Percentiles rank a stretch among this genome's conserved stretches.
These are phyloP conservation scores for Cenococcum geophilum DNA, from an alignment of 495 filamentous ascomycete genomes.

Conservation along the genomic window DNA sequence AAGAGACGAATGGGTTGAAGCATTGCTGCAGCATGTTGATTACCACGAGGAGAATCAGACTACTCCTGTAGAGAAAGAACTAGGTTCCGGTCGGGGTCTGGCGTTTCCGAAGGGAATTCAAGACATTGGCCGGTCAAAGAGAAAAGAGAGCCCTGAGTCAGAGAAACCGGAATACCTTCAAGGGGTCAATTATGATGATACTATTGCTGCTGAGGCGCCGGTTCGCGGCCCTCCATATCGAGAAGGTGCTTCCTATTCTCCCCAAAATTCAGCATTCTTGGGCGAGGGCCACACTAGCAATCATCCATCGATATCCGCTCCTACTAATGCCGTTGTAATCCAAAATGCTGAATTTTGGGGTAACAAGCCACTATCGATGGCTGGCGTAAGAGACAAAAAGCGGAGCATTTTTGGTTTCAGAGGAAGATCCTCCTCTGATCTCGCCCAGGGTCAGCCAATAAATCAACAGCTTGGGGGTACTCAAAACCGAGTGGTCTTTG, in stretches of 20 bases:
- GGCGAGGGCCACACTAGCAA: conserved; percentile 14
- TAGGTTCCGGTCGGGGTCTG: conserved; percentile 27
- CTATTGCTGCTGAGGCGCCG: conserved; percentile 65
- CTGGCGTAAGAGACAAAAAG: conserved; percentile 70
- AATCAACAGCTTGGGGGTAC: conserved; percentile 14
- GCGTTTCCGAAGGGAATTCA: conserved; percentile 11
- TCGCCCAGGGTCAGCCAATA: conserved; percentile 35
- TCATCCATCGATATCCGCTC: conserved; percentile 63
- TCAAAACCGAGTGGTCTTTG: conserved; percentile 55
- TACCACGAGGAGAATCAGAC: conserved; percentile 41
- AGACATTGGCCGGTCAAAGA: conserved; percentile 27
- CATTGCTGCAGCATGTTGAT: conserved; percentile 85
- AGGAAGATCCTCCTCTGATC: conserved; percentile 56
- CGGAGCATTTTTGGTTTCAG: conserved; percentile 86
- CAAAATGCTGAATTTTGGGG: conserved; percentile 85
- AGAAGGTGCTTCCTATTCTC: conserved; percentile 39
- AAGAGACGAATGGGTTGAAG: conserved; percentile 88
- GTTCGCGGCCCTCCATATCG: conserved; percentile 45
- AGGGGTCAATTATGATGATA: conserved; percentile 78
- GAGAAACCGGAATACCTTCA: conserved; percentile 53
- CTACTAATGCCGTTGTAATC: conserved; percentile 79
- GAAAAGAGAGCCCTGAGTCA: conserved; percentile 32
- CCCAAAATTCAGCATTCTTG: conserved; percentile 26
- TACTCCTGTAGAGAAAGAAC: conserved; percentile 39
- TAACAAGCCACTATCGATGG: conserved; percentile 51